Percentiles rank a stretch among this genome's conserved stretches.
phyloP scores from a whole-genome alignment of 768 basidiomycete genomes.

The Suillus paluster region DNA sequence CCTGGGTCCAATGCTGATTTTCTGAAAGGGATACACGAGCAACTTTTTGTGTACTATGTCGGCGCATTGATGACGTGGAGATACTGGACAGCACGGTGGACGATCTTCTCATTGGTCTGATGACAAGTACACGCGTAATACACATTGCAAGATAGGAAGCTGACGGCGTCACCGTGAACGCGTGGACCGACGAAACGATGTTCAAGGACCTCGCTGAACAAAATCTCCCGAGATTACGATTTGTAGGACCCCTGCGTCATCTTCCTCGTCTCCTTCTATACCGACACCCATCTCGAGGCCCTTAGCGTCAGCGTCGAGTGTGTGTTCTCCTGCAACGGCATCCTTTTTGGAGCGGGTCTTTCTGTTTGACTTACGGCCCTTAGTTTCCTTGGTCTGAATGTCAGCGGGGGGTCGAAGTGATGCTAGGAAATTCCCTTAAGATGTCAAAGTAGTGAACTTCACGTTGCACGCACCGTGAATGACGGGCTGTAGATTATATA shows the following conservation, averaged over 20 bases:
- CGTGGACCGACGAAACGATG: background rate
- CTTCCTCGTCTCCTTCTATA: conserved; percentile 4
- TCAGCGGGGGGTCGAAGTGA: conserved; percentile 48
- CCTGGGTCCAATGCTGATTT: no score
- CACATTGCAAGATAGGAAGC: background rate
- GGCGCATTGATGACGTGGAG: background rate
- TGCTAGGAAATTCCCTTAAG: conserved; percentile 15
- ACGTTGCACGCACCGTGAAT: conserved; percentile 49
- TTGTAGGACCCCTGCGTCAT: conserved; percentile 1
- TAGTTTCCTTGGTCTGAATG: conserved; percentile 45
- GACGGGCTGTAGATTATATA: conserved; percentile 73
- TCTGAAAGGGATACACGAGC: no score
- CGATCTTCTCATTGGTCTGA: background rate
- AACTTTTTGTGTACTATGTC: no score
- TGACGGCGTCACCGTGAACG: background rate
- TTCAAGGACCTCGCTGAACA: no score
- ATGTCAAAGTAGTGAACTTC: background rate
- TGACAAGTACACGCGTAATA: background rate
- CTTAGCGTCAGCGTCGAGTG: background rate
- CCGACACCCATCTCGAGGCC: conserved; percentile 11
- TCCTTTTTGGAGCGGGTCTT: conserved; percentile 32
- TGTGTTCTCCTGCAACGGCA: conserved; percentile 30
- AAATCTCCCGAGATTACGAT: background rate
- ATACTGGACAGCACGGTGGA: background rate
- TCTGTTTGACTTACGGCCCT: conserved; percentile 44